Evolutionary conservation across 75 land plant species (phyloP).

Genomic region (Ceratopteris richardii): DNA sequence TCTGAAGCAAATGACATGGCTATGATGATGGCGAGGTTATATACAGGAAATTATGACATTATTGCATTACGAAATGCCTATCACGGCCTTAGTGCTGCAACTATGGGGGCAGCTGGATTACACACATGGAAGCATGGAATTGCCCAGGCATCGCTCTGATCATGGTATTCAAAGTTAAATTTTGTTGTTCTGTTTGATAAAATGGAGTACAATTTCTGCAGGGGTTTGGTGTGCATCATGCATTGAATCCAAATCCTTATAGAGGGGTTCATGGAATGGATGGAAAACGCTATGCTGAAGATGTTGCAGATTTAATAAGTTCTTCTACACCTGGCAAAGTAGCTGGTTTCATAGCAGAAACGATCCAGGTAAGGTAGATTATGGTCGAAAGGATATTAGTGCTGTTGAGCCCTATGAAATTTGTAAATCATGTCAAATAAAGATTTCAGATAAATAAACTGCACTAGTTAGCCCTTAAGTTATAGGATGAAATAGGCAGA

Average conservation of each 20-base stretch:
- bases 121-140: slow-evolving; percentile 89
- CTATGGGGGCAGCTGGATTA: slow-evolving; percentile 83
- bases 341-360: slow-evolving; percentile 98
- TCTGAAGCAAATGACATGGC: slow-evolving; percentile 97
- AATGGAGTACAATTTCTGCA: slow-evolving; percentile 16
- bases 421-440: too few species aligned
- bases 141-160: slow-evolving; percentile 76
- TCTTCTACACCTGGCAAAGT: slow-evolving; percentile 76
- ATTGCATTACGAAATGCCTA: slow-evolving; percentile 88
- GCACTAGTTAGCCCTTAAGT: too few species aligned
- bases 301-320: slow-evolving; percentile 79
- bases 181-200: not conserved
- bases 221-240: slow-evolving; percentile 96
- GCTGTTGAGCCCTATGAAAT: too few species aligned
- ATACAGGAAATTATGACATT: slow-evolving; percentile 70
- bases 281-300: slow-evolving; percentile 64
- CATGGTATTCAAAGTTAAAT: not conserved
- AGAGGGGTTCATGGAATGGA: slow-evolving; percentile 81
- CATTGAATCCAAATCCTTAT: slow-evolving; percentile 87
- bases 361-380: slow-evolving; percentile 67
- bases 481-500: too few species aligned
- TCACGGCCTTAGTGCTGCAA: slow-evolving; percentile 86
- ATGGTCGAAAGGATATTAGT: too few species aligned
- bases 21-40: slow-evolving; percentile 86
- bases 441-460: too few species aligned